Evolutionary conservation across 352 stramenopile genomes (phyloP), one percentile per base, ranked within the genome.

Genomic region (Phytopythium kandeliae): DNA sequence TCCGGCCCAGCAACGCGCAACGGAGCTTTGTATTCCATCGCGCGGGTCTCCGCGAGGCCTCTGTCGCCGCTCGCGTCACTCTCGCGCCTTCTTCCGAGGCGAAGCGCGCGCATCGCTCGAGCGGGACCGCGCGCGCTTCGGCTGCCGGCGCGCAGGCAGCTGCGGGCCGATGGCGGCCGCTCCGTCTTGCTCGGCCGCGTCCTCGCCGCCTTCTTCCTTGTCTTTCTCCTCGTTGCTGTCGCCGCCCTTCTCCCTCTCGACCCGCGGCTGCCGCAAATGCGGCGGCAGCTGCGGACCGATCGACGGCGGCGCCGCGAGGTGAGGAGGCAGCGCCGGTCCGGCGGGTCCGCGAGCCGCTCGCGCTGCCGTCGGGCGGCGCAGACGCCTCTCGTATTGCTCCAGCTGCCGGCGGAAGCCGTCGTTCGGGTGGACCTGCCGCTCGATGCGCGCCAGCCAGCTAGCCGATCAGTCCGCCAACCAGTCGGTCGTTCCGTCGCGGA

Each of bases 231-330:
- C 28, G 28, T 31, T 4, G 28, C 28, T 9, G 4, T 31, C 28
- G 9, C 4, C 9, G 28, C 4, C 45, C 33, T 36, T 19, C n/a
- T 40, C 25, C 26, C 2, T 15, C 11, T 4, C n/a, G 25, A 21
- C 2, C 9, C 40, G 21, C 4, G 40, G 4, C 25, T 26, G 36
- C n/a, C 37, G 43, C 17, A 81, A 43, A 33, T 87, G 65, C 7
- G 64, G 65, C 0, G 78, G 78, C 5, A 89, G 62, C 54, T 86
- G 67, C 19, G 81, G 81, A 5, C 81, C 78, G 57, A 89, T 89
- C 0, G 66, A 65, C 26, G 11, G 49, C 49, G 51, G 34, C 41
- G 30, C n/a, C 35, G 44, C 8, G 16, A 37, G 48, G 17, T 33
- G 37, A 21, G 55, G 51, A 26, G 63, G 67, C 7, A 65, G 42